phyloP scores from a whole-genome alignment of 2,329 filamentous ascomycete species.

The Xylaria sp. region DNA sequence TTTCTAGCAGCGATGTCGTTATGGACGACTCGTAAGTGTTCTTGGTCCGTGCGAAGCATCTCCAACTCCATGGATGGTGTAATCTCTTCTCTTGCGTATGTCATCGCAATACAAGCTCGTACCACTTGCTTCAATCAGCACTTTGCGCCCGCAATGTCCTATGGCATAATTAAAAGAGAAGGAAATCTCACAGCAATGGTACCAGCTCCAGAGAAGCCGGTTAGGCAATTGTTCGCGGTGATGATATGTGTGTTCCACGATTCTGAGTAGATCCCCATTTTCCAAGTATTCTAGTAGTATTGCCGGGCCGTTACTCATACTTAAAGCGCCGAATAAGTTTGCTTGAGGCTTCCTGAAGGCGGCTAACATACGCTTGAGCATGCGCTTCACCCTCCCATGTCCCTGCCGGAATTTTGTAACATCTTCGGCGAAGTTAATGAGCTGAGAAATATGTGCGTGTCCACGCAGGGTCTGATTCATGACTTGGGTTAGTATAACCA shows the following conservation, averaged over 20 bases:
- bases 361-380: background rate
- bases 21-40: background rate
- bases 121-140: slow-evolving; percentile 30
- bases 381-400: background rate
- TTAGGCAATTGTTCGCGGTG: slow-evolving; percentile 11
- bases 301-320: slow-evolving; percentile 1
- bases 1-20: slow-evolving; percentile 25
- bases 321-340: slow-evolving; percentile 5
- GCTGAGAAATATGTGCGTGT: slow-evolving; percentile 20
- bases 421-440: background rate
- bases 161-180: background rate
- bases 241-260: background rate
- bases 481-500: background rate
- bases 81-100: background rate
- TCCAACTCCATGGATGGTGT: background rate
- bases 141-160: background rate
- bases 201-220: slow-evolving; percentile 31
- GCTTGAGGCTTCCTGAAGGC: slow-evolving; percentile 1
- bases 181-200: slow-evolving; percentile 28
- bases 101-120: slow-evolving; percentile 21
- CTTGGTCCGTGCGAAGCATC: rapidly evolving
- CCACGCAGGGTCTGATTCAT: background rate
- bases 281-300: slow-evolving; percentile 24
- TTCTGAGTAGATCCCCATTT: slow-evolving; percentile 12
- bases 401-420: background rate